Evolutionary conservation across 2,329 filamentous ascomycete genomes (phyloP), one percentile per base, ranked within the genome.

Genomic region (Colletotrichum eleusines): DNA sequence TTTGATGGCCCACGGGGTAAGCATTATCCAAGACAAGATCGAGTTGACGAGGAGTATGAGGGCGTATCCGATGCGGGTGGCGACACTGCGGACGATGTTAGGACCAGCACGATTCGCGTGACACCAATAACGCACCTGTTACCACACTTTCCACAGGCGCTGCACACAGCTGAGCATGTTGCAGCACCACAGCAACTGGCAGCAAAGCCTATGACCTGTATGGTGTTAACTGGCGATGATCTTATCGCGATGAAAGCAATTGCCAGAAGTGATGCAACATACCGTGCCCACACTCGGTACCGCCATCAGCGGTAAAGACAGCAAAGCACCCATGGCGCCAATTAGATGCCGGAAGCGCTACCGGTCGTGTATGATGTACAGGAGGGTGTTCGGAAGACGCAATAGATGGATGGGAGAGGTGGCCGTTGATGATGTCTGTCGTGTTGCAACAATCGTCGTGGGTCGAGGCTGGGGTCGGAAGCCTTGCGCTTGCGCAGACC

Each of bases 11-110:
- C 96, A 99, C 63, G 94, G 94, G 28, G 96, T 99, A 84, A 99
- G 94, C 94, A 98, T 97, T 76, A 99, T 94, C 96, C 96, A 99
- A 44, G 96, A 95, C 62, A 98, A 81, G 74, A 98, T 97, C 70
- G 95, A 98, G 87, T 99, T 99, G 82, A 98, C 84, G 75, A 99
- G 90, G 66, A 99, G 92, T 73, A 99, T 92, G 78, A 98, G 89
- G 74, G 96, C 95, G 80, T 97, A 98, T 78, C 93, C 95, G 84
- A 98, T 97, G 85, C 96, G 94, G 75, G 96, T 99, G 67, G 95
- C 95, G 84, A 98, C 95, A 83, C 94, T 97, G 75, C 42, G 23
- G 50, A 48, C 62, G 74, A 76, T 54, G 40, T 71, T 67, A 71
- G 70, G 44, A 66, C 48, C 8, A n/a, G 2, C 16, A 20, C 28